Conservation (phyloP, 441 rosid genomes). For the Eutrema salsugineum region DNA sequence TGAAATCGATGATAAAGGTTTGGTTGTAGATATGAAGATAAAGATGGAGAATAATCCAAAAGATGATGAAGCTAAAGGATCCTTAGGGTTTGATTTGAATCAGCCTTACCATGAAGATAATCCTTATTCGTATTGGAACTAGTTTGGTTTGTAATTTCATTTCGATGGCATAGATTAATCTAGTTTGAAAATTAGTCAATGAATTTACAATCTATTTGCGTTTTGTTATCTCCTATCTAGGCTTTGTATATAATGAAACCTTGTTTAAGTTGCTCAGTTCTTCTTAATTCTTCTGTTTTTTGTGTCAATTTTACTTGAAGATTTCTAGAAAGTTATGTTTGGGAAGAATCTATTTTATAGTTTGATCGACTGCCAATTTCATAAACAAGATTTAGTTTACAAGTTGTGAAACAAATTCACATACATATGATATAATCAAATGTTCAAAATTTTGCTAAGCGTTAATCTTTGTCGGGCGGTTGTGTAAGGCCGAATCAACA, state of each 20-base stretch:
- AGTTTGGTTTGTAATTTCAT: neutral
- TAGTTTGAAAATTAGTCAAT: neutral
- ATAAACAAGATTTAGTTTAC: neutral
- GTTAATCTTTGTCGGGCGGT: too few relatives aligned
- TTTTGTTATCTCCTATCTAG: constrained; percentile 11
- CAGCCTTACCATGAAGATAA: constrained; percentile 18
- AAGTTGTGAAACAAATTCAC: too few relatives aligned
- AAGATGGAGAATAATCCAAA: constrained; percentile 6
- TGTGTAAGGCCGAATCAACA: too few relatives aligned
- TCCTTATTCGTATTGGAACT: neutral
- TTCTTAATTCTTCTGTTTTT: neutral
- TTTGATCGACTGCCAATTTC: neutral
- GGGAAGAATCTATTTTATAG: neutral
- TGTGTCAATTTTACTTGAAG: neutral
- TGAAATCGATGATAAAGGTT: neutral
- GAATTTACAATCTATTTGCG: neutral
- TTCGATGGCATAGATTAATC: neutral
- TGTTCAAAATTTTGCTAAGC: too few relatives aligned
- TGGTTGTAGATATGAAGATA: constrained; percentile 16
- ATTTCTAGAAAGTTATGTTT: neutral
- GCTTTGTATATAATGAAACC: constrained; percentile 4
- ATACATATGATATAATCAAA: too few relatives aligned
- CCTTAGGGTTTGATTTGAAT: constrained; percentile 28
- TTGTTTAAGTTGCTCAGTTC: neutral
- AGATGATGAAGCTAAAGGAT: constrained; percentile 13